These are phyloP conservation scores for Mikania micrantha DNA, from an alignment of 129 eudicot species.

Conservation along the genomic window DNA sequence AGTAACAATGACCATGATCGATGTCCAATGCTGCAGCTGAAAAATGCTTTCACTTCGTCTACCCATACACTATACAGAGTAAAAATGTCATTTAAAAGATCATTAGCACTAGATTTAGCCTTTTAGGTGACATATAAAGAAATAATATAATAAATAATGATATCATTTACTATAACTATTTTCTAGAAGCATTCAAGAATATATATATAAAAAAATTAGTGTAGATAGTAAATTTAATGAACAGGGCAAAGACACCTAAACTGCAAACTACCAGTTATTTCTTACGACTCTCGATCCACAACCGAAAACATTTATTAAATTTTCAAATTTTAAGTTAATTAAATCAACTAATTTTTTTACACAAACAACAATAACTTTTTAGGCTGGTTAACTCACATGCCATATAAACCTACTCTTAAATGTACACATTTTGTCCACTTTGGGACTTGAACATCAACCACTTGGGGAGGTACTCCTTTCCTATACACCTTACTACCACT, in stretches of 20 bases:
- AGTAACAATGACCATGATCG: constrained; percentile 55
- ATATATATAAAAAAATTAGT: not conserved
- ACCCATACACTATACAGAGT: constrained; percentile 59
- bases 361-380: too few species aligned
- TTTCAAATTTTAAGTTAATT: not conserved
- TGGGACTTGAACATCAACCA: too few species aligned
- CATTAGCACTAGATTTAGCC: not conserved
- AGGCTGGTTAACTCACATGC: too few species aligned
- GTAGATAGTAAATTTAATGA: not conserved
- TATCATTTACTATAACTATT: not conserved
- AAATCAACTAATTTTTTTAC: not conserved
- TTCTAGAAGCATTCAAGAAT: not conserved
- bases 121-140: not conserved
- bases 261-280: not conserved
- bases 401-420: too few species aligned
- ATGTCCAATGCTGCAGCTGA: constrained; percentile 28
- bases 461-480: too few species aligned
- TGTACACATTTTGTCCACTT: too few species aligned
- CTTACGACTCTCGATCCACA: not conserved
- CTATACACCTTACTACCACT: too few species aligned
- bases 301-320: not conserved
- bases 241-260: not conserved
- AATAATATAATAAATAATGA: not conserved
- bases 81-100: constrained; percentile 3
- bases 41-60: constrained; percentile 55